Base-by-base conservation (phyloP, 345 rosid genomes). In the Acer yangbiense region DNA sequence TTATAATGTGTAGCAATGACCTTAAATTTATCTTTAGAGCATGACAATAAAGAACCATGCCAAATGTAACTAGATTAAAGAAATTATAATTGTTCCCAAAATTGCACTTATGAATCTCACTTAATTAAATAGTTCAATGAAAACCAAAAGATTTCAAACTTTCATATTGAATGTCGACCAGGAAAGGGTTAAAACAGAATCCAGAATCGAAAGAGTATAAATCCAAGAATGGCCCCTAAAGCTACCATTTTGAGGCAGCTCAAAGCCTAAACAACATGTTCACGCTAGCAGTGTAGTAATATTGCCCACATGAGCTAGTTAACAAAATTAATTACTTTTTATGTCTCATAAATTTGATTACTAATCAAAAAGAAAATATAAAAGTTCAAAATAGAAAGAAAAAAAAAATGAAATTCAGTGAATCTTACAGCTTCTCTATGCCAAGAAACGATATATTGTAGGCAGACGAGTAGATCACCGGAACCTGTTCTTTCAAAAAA, bases 371-470 rank as follows among this genome's bases (percentile, higher is more conserved):
- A 0, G 6, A 32, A 7, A 41, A 10, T 46, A 46, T 1, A 46
- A 9, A 10, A 46, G 13, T 46, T 9, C 50, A 10, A 60, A 60
- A 12, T 35, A 64, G 1, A 54, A 69, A 6, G 1, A 2, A 54
- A 29, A 1, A 74, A 11, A 52, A n/a, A 63, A 61, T 21, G 27
- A 41, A 76, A 63, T 35, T 16, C 4, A 17, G 25, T 46, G 60
- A 21, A 35, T 73, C 95, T 83, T 81, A 95, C 99, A 93, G 80
- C 74, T 95, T 95, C 88, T 93, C 99, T 8, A 95, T 84, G 75
- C 99, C 99, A 74, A 92, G 78, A 86, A 95, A 93, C 6, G 94
- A 74, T 78, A 95, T 95, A 74, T 92, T 85, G 65, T 93, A 93
- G 4, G 67, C 83, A 20, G 95, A 58, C 25, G 98, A 95, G 81